Conservation (phyloP, 2,329 filamentous ascomycete species). For the Lecanoromycetidae sp. region DNA sequence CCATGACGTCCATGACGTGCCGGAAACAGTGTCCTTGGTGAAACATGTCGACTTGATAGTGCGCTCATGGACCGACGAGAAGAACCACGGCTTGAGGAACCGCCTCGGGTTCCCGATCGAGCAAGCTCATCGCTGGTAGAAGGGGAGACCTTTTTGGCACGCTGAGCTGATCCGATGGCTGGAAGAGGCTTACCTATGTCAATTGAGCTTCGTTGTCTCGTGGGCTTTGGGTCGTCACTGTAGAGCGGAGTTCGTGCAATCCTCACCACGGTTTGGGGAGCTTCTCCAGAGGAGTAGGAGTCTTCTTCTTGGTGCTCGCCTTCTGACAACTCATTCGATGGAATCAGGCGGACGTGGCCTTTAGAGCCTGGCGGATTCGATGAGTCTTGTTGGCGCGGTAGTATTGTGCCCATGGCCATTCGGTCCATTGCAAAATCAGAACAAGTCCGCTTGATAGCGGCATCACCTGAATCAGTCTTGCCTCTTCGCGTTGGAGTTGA, state of each 20-base stretch:
- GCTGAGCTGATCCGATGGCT: background rate
- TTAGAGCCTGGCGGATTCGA: background rate
- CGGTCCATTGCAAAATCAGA: slow-evolving; percentile 5
- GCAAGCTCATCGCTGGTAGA: background rate
- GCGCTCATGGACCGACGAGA: background rate
- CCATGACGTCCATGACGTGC: no score
- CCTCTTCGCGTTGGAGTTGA: no score
- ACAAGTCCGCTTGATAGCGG: background rate
- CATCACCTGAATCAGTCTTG: no score
- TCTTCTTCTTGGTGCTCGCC: no score
- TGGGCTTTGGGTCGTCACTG: background rate
- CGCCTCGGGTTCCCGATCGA: no score
- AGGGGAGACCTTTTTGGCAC: background rate
- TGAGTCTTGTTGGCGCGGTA: background rate
- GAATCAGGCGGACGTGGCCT: background rate
- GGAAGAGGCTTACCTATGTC: slow-evolving; percentile 6
- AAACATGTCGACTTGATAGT: background rate
- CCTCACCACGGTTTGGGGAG: background rate
- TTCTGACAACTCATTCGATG: no score
- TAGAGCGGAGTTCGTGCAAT: background rate
- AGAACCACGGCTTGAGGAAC: background rate
- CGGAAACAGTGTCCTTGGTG: background rate
- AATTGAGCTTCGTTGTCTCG: background rate
- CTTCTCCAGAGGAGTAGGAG: background rate
- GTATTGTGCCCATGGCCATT: slow-evolving; percentile 6